Conservation (phyloP, 140 eudicot genomes). For the Cichorium intybus region DNA sequence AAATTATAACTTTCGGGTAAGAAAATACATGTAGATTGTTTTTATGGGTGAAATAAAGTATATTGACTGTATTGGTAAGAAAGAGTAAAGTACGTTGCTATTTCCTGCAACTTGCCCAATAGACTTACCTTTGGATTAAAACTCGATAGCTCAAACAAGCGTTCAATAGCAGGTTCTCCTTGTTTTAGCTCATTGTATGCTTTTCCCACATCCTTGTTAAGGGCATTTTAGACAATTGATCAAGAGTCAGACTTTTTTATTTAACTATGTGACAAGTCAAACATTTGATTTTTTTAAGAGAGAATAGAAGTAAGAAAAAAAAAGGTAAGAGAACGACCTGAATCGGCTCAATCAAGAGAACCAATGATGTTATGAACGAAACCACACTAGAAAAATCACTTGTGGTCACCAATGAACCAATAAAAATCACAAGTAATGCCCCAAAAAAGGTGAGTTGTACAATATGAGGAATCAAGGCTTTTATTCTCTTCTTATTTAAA, state of each 20-base stretch:
- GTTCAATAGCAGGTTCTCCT: slow-evolving; percentile 97
- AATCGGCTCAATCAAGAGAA: slow-evolving; percentile 75
- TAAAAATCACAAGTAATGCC: slow-evolving; percentile 43
- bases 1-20: too few relatives aligned
- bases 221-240: not conserved
- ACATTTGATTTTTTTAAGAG: too few relatives aligned
- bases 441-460: slow-evolving; percentile 66
- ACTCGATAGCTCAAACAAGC: slow-evolving; percentile 72
- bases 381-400: slow-evolving; percentile 54
- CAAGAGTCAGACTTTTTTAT: not conserved
- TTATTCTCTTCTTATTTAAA: slow-evolving; percentile 72
- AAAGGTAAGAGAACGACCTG: slow-evolving; percentile 46
- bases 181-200: slow-evolving; percentile 94
- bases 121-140: slow-evolving; percentile 55
- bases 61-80: too few relatives aligned
- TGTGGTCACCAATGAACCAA: slow-evolving; percentile 53
- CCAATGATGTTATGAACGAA: slow-evolving; percentile 83
- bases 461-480: slow-evolving; percentile 83
- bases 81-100: too few relatives aligned
- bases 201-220: slow-evolving; percentile 97
- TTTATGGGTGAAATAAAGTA: too few relatives aligned
- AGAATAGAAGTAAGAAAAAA: not conserved
- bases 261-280: not conserved
- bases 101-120: too few relatives aligned
- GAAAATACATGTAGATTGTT: too few relatives aligned